Conservation (phyloP, 345 rosid genomes). For the Balakata baccata region DNA sequence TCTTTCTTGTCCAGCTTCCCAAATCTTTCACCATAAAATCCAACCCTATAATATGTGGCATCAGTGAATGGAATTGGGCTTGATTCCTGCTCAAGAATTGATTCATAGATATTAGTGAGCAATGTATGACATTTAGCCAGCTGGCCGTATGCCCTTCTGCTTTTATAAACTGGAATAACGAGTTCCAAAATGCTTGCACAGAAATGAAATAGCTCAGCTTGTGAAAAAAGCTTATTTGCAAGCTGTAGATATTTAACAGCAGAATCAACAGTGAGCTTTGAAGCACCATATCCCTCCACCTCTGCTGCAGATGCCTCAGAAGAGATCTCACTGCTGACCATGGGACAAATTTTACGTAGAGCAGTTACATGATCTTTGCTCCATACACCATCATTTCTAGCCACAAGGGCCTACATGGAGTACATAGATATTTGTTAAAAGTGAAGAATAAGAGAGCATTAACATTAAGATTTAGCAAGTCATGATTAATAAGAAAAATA, state of each 20-base stretch:
- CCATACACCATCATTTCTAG: conserved; percentile 98
- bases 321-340: conserved; percentile 84
- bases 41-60: conserved; percentile 97
- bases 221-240: conserved; percentile 93
- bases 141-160: conserved; percentile 94
- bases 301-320: conserved; percentile 98
- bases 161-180: conserved; percentile 93
- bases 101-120: conserved; percentile 78
- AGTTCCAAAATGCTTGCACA: conserved; percentile 97
- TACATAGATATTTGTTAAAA: conserved; percentile 10
- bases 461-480: not conserved
- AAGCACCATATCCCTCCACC: conserved; percentile 99
- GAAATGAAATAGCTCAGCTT: conserved; percentile 96
- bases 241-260: conserved; percentile 96
- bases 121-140: conserved; percentile 92
- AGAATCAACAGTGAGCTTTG: conserved; percentile 97
- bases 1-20: conserved; percentile 86
- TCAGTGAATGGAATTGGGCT: conserved; percentile 92
- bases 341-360: conserved; percentile 88
- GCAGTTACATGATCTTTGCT: conserved; percentile 86
- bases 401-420: conserved; percentile 72
- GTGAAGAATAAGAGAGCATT: not conserved
- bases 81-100: conserved; percentile 95
- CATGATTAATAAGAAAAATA: not conserved
- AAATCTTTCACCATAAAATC: conserved; percentile 90